Evolutionary conservation across 805 yeast species (phyloP).

Genomic region (Citeromyces matritensis): DNA sequence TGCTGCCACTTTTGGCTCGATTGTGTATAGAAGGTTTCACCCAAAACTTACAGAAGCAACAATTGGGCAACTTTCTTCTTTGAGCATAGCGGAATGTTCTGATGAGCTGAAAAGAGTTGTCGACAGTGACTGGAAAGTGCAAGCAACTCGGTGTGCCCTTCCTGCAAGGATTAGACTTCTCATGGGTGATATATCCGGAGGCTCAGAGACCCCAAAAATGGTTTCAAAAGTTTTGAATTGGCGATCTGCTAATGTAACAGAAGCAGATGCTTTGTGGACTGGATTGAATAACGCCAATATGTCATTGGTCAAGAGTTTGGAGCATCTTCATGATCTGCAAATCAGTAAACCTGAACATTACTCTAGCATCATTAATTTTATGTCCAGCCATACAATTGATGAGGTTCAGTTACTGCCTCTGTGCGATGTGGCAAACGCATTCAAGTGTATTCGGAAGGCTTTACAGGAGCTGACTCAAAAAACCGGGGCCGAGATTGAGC

Average conservation of each 20-base stretch:
- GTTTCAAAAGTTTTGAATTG: slow-evolving; percentile 66
- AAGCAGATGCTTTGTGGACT: slow-evolving; percentile 35
- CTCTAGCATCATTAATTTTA: slow-evolving; percentile 7
- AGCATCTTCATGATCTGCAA: slow-evolving; percentile 19
- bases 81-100: slow-evolving; percentile 9
- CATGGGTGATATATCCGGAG: slow-evolving; percentile 90
- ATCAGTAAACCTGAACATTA: slow-evolving; percentile 19
- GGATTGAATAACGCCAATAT: slow-evolving; percentile 44
- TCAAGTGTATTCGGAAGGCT: slow-evolving; percentile 34
- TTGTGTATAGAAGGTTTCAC: slow-evolving; percentile 62
- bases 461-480: slow-evolving; percentile 45
- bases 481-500: slow-evolving; percentile 84
- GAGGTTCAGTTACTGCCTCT: slow-evolving; percentile 10
- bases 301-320: slow-evolving; percentile 33
- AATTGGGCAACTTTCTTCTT: slow-evolving; percentile 12
- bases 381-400: slow-evolving; percentile 5
- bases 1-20: slow-evolving; percentile 85
- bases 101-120: slow-evolving; percentile 18
- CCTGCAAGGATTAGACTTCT: slow-evolving; percentile 58
- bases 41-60: slow-evolving; percentile 32
- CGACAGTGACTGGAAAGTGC: slow-evolving; percentile 45
- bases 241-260: slow-evolving; percentile 37
- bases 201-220: slow-evolving; percentile 88
- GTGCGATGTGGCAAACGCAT: slow-evolving; percentile 20
- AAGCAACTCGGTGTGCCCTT: slow-evolving; percentile 35